These are phyloP conservation scores for Oryza glaberrima DNA, from an alignment of 176 grass and related monocot genomes.

Conservation along the genomic window DNA sequence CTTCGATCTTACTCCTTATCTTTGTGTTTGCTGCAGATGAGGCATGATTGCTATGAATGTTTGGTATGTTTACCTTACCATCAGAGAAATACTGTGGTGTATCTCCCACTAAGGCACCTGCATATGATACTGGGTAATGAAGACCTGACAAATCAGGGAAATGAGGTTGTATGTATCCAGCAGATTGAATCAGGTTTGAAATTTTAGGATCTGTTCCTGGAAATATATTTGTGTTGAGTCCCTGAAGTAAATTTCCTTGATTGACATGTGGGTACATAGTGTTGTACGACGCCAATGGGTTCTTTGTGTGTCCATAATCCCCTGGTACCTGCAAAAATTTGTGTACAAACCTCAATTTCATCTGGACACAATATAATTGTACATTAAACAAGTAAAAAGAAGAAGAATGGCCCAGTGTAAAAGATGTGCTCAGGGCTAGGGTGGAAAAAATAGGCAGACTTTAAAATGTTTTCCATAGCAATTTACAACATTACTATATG, in stretches of 20 bases:
- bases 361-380: not conserved
- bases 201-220: constrained; percentile 35
- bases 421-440: not conserved
- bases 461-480: not conserved
- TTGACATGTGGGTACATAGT: constrained; percentile 25
- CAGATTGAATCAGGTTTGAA: constrained; percentile 27
- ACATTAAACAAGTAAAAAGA: constrained; percentile 6
- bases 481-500: not conserved
- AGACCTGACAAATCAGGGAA: constrained; percentile 36
- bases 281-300: constrained; percentile 31
- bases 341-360: not conserved
- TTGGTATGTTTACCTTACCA: not conserved
- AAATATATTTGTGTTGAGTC: constrained; percentile 9
- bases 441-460: not conserved
- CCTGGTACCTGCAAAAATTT: constrained; percentile 37
- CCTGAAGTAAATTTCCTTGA: not conserved
- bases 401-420: not conserved
- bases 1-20: constrained; percentile 33
- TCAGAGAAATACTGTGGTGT: not conserved
- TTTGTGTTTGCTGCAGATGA: not conserved
- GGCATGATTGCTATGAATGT: not conserved
- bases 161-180: constrained; percentile 11
- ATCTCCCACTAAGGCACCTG: constrained; percentile 7
- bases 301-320: constrained; percentile 24
- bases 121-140: constrained; percentile 43